Evolutionary conservation across 495 filamentous ascomycete genomes (phyloP).

Genomic region (Aspergillus bertholletiae): DNA sequence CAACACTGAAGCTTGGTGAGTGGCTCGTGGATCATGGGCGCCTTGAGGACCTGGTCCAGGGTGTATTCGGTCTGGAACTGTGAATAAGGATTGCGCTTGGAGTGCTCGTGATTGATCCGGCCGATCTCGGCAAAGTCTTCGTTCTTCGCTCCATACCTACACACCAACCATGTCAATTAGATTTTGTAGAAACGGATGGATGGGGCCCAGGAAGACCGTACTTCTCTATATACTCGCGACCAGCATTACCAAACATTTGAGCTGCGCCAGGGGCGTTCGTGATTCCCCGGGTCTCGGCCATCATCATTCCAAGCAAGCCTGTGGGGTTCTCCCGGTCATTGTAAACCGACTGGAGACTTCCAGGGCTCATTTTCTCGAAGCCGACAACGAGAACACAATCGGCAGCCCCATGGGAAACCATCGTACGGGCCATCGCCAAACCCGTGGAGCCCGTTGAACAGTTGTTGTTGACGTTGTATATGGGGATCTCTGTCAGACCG

Average conservation of each 20-base stretch:
- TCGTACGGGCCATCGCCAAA: conserved; percentile 74
- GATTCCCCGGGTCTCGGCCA: conserved; percentile 74
- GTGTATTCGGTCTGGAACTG: conserved; percentile 94
- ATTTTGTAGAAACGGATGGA: not conserved
- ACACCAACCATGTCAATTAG: conserved; percentile 13
- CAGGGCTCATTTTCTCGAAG: conserved; percentile 97
- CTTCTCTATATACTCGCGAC: conserved; percentile 93
- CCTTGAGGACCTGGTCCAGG: conserved; percentile 74
- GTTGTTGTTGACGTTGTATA: conserved; percentile 98
- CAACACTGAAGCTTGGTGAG: conserved; percentile 78
- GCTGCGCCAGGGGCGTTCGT: conserved; percentile 81
- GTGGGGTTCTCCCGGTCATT: conserved; percentile 77
- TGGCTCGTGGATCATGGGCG: conserved; percentile 76
- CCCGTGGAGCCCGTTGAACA: conserved; percentile 92
- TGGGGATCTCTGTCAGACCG: conserved; percentile 92
- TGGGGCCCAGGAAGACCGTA: conserved; percentile 32
- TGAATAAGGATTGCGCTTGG: conserved; percentile 88
- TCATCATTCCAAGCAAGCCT: conserved; percentile 68
- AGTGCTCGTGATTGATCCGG: conserved; percentile 91
- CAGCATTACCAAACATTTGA: conserved; percentile 96
- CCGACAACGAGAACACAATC: conserved; percentile 89
- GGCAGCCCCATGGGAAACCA: conserved; percentile 75
- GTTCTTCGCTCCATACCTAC: conserved; percentile 73
- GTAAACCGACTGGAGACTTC: conserved; percentile 75
- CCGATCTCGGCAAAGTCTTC: conserved; percentile 95